Evolutionary conservation across 2,329 filamentous ascomycete species (phyloP).

Genomic region (Penicillium palitans): DNA sequence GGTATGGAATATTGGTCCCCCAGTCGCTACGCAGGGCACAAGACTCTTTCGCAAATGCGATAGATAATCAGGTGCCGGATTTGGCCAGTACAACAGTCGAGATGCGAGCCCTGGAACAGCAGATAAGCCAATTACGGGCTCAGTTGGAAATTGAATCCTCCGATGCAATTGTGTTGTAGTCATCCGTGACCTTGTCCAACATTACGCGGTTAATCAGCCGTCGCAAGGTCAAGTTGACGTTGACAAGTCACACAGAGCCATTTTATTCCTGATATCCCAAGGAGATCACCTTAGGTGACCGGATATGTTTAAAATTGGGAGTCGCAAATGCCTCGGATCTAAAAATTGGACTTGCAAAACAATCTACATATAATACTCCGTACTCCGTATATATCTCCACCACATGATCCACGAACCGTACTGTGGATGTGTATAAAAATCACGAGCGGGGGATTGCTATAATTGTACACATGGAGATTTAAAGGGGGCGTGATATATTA

Average conservation of each 20-base stretch:
- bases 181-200: neutral
- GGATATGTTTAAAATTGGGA: neutral
- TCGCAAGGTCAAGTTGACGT: neutral
- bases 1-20: conserved; percentile 53
- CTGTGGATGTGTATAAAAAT: neutral
- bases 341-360: neutral
- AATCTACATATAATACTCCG: too few relatives aligned
- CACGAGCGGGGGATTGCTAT: neutral
- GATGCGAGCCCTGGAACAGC: conserved; percentile 44
- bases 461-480: neutral
- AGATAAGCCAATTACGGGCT: conserved; percentile 35
- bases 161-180: neutral
- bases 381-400: neutral
- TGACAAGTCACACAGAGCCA: neutral
- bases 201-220: neutral
- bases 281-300: neutral
- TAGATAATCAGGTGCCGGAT: conserved; percentile 39
- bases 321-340: neutral
- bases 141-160: conserved; percentile 19
- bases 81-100: conserved; percentile 41
- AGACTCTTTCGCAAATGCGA: conserved; percentile 42
- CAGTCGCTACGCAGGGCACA: conserved; percentile 47
- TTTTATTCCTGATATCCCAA: neutral
- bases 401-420: neutral
- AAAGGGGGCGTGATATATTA: neutral